phyloP scores from a whole-genome alignment of 176 grass and related monocot genomes.

The Triticum monococcum region DNA sequence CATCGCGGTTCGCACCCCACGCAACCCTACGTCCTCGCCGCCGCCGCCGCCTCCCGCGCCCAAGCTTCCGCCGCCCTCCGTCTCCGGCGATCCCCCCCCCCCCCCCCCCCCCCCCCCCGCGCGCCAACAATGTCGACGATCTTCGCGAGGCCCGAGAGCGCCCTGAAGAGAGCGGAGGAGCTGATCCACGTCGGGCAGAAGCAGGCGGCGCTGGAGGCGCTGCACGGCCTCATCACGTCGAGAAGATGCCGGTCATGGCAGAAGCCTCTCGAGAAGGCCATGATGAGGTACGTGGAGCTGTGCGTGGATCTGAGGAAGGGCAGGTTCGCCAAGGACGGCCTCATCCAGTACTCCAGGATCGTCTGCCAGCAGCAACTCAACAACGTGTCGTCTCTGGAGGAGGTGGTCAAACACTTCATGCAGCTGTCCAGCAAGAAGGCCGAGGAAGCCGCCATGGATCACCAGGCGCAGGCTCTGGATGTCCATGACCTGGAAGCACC shows the following conservation, averaged over 20 bases:
- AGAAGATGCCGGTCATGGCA: conserved; percentile 90
- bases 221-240: conserved; percentile 87
- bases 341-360: conserved; percentile 86
- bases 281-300: conserved; percentile 96
- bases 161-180: conserved; percentile 86
- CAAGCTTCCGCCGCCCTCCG: not conserved
- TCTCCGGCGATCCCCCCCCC: conserved; percentile 29
- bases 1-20: not conserved
- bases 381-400: conserved; percentile 85
- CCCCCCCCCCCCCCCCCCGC: conserved; percentile 8
- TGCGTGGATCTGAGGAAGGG: conserved; percentile 91
- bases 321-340: conserved; percentile 90
- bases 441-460: conserved; percentile 55
- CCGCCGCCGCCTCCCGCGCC: conserved; percentile 1
- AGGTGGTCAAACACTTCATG: conserved; percentile 97
- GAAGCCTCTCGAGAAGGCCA: conserved; percentile 83
- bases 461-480: conserved; percentile 73
- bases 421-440: conserved; percentile 76
- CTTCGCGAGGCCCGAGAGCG: conserved; percentile 91
- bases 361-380: conserved; percentile 74
- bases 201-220: conserved; percentile 83
- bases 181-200: conserved; percentile 95
- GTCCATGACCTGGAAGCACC: conserved; percentile 91
- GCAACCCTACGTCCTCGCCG: conserved; percentile 27
- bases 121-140: conserved; percentile 58